Evolutionary conservation across 306 rosid species (phyloP).

Genomic region (Lathyrus sativus): DNA sequence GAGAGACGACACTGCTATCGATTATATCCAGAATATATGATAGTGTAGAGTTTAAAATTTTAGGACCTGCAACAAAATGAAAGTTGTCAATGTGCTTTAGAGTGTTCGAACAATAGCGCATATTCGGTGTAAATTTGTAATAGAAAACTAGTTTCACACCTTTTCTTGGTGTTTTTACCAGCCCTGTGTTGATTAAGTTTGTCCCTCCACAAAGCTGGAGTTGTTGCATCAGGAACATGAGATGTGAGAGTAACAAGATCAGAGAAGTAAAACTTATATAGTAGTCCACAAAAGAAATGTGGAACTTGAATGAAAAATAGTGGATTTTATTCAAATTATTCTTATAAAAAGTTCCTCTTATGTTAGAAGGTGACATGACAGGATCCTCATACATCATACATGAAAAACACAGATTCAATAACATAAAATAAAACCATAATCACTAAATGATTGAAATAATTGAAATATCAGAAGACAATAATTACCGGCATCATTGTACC

Average conservation of each 20-base stretch:
- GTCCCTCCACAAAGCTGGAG: conserved; percentile 57
- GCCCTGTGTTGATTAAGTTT: conserved; percentile 50
- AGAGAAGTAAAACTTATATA: conserved; percentile 18
- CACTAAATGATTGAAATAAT: conserved; percentile 16
- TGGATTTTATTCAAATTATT: neutral
- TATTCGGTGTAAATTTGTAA: conserved; percentile 13
- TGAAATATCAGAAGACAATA: neutral
- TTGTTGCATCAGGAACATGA: conserved; percentile 36
- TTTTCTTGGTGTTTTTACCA: conserved; percentile 47
- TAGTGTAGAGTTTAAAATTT: conserved; percentile 29
- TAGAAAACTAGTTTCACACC: conserved; percentile 34
- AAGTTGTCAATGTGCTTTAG: conserved; percentile 13
- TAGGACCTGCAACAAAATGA: conserved; percentile 46
- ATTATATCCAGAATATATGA: conserved; percentile 30
- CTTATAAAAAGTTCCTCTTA: no score
- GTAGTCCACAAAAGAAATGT: conserved; percentile 14
- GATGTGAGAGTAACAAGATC: conserved; percentile 16
- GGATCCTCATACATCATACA: conserved; percentile 14
- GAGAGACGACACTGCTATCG: neutral
- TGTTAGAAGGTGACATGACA: neutral
- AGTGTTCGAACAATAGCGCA: neutral
- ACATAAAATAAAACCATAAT: neutral
- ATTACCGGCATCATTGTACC: conserved; percentile 95
- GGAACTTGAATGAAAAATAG: neutral
- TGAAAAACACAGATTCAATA: neutral